These are phyloP conservation scores for Penicillium freii DNA, from an alignment of 2,329 filamentous ascomycete species.

Conservation along the genomic window DNA sequence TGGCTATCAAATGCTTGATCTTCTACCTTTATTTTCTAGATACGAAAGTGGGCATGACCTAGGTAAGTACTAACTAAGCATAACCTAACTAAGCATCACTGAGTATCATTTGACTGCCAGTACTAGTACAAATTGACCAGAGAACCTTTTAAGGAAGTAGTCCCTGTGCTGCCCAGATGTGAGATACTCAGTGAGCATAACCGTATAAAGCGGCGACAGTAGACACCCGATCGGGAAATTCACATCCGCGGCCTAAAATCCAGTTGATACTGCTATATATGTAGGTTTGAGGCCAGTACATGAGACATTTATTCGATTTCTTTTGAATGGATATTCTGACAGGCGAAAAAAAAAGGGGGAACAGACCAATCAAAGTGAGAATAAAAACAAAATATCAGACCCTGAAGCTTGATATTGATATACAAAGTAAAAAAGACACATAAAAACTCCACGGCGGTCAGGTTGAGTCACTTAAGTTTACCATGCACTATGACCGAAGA, in stretches of 20 bases:
- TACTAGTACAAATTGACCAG: too few species aligned
- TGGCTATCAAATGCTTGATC: too few species aligned
- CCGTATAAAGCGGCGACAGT: not conserved
- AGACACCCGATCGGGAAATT: not conserved
- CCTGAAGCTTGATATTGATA: constrained; percentile 18
- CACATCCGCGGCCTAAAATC: not conserved
- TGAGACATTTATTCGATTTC: constrained; percentile 3
- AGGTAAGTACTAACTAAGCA: too few species aligned
- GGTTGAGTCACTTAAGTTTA: constrained; percentile 18
- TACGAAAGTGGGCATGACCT: too few species aligned
- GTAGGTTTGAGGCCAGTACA: not conserved
- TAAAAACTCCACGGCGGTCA: constrained; percentile 22
- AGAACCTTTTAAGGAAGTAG: too few species aligned
- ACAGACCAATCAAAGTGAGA: constrained; percentile 3
- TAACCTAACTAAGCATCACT: too few species aligned
- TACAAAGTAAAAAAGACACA: constrained; percentile 25
- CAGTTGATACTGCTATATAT: not conserved
- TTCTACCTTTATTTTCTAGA: too few species aligned
- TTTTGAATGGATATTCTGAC: constrained; percentile 18
- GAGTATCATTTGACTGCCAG: too few species aligned
- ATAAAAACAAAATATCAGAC: constrained; percentile 7
- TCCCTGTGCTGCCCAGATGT: too few species aligned
- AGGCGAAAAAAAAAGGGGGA: constrained; percentile 2
- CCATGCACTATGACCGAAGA: constrained; percentile 15
- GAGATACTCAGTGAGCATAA: too few species aligned